phyloP scores from a whole-genome alignment of 1,284 basidiomycete species.

The Leccinum griseonigrum region DNA sequence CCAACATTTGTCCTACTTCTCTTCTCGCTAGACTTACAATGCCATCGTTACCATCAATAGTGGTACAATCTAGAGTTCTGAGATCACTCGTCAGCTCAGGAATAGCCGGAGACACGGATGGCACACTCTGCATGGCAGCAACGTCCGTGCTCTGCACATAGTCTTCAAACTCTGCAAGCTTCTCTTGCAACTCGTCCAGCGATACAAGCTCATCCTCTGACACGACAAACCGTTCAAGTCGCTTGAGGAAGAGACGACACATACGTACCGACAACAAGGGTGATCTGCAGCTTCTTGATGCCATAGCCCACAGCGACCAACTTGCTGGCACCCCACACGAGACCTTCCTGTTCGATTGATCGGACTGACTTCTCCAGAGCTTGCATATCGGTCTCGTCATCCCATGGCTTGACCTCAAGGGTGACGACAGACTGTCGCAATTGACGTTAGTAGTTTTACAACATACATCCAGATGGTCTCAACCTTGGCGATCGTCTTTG shows the following conservation, averaged over 20 bases:
- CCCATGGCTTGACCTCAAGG: conserved; percentile 98
- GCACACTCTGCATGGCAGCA: conserved; percentile 86
- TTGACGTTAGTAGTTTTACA: conserved; percentile 12
- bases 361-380: conserved; percentile 84
- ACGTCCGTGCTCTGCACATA: conserved; percentile 95
- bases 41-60: neutral
- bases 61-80: conserved; percentile 22
- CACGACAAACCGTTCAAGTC: conserved; percentile 10
- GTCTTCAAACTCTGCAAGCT: conserved; percentile 87
- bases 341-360: conserved; percentile 86
- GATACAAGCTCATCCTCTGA: conserved; percentile 94
- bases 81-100: conserved; percentile 8
- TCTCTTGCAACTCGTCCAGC: conserved; percentile 91
- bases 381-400: conserved; percentile 97
- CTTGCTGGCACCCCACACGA: conserved; percentile 93
- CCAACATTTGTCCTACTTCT: conserved; percentile 7
- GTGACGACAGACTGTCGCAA: conserved; percentile 83
- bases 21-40: neutral
- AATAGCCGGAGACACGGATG: neutral
- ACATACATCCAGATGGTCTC: conserved; percentile 23
- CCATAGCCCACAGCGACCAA: conserved; percentile 94
- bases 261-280: conserved; percentile 84
- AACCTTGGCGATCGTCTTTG: conserved; percentile 88
- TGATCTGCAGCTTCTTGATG: conserved; percentile 92
- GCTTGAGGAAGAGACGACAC: neutral